A percentile compares a stretch with the other conserved stretches of the same genome.
Conservation (phyloP, 2,329 filamentous ascomycete genomes). For the Parascedosporium putredinis region DNA sequence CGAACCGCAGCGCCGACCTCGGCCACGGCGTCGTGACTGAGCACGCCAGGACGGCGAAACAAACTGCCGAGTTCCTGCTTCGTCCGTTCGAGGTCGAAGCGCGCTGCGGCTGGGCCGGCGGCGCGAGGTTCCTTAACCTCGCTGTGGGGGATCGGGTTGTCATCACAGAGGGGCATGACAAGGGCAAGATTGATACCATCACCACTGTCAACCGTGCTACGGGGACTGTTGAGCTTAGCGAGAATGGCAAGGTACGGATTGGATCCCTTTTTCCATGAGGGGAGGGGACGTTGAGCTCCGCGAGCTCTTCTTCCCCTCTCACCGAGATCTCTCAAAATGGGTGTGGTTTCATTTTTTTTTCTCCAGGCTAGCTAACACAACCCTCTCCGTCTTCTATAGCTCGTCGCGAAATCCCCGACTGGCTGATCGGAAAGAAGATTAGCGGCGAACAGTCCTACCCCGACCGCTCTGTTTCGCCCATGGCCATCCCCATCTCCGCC, state of each 20-base stretch:
- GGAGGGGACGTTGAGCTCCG: too few species aligned
- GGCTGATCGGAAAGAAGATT: conserved; percentile 24
- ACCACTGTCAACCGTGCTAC: conserved; percentile 39
- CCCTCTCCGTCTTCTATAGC: conserved; percentile 16
- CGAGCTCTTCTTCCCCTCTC: not conserved
- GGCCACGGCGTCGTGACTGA: conserved; percentile 43
- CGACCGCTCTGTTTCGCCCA: conserved; percentile 29
- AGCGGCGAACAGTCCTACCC: conserved; percentile 18
- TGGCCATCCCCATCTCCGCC: conserved; percentile 55
- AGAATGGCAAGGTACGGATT: conserved; percentile 56
- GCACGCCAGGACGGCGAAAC: conserved; percentile 8
- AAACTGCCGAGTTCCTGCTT: conserved; percentile 18
- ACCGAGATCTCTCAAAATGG: conserved; percentile 1
- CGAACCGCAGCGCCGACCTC: conserved; percentile 60
- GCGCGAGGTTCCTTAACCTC: conserved; percentile 48
- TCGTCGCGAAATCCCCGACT: conserved; percentile 21
- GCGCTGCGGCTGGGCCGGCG: conserved; percentile 46
- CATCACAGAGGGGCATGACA: conserved; percentile 65
- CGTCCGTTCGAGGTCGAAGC: conserved; percentile 26
- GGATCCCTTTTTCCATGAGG: too few species aligned
- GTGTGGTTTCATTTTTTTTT: not conserved
- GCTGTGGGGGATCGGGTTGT: conserved; percentile 69
- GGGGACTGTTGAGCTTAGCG: conserved; percentile 51
- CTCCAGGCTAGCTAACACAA: not conserved
- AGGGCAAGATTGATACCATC: conserved; percentile 75